Base-by-base conservation (phyloP, 345 rosid species). In the Cardiospermum halicacabum region DNA sequence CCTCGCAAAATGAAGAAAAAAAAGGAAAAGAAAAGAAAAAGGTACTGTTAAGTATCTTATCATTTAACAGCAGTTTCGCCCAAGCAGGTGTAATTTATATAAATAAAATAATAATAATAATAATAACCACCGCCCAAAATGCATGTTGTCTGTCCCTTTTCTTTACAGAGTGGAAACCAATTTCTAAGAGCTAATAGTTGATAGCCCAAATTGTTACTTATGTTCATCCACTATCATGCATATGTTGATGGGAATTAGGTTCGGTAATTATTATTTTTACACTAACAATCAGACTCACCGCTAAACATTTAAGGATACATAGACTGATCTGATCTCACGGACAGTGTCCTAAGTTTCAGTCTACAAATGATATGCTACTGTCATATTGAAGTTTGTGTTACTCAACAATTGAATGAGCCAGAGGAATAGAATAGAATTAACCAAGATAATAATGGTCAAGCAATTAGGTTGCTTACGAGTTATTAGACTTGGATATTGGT, bases 81-180 rank as follows among this genome's bases (percentile, higher is more conserved):
- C 2, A 66, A 22, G n/a, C 10, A 42, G n/a, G 32, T 8, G 22
- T 4, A 7, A n/a, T n/a, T 13, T 16, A 60, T 11, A 19, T 18
- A 18, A 9, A 18, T 7, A 49, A 40, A 15, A 5, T 27, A 10
- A 47, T 1, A 27, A 61, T 2, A 47, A 63, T 47, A 19, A 50
- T 3, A 21, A 34, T 6, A 48, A n/a, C n/a, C n/a, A n/a, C n/a
- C n/a, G n/a, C n/a, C n/a, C n/a, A n/a, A 13, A 30, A 10, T 24
- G 42, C 16, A 11, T 21, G 22, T 4, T 57, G 50, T 58, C 7
- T 57, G 50, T 58, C 47, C 48, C 60, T 53, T 7, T 59, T 42
- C 50, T 45, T 11, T 18, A 28, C 47, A 25, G 27, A 27, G 26
- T 30, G 67, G 63, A 28, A 68, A 40, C 53, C 61, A 60, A 74